Base-by-base conservation (phyloP, 176 grass and related monocot species). In the Aechmea fasciata region DNA sequence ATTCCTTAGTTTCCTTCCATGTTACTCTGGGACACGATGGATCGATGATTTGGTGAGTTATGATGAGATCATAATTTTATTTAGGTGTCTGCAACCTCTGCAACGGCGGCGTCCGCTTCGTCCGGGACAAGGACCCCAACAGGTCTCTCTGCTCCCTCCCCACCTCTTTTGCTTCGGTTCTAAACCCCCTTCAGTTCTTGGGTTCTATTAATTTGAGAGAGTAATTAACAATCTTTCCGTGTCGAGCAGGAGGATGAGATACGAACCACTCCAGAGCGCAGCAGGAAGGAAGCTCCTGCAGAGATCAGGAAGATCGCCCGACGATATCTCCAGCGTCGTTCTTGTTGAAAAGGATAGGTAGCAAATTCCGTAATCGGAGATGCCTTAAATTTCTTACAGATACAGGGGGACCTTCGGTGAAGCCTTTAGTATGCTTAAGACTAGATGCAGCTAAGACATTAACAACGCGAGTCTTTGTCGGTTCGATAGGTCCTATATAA, bases 271-370 rank as follows among this genome's bases (percentile, higher is more conserved):
- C 12, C 86, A 92, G 73, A 87, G 89, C 66, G 74, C 90, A 48
- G 85, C 93, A 1, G 89, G 89, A 50, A 87, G 65, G 71, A 97
- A 97, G 82, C 86, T 97, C 48, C 77, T 97, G 50, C 82, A 77
- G 53, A 81, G 89, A 66, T 92, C 86, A 17, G 94, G 84, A 71
- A 83, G 89, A 52, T 63, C 79, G 2, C 82, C 86, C 1, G 82
- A 97, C 47, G 94, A 92, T 77, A 97, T 97, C 69, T 97, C 89
- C n/a, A 97, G 94, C 50, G 94, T 97, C 17, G 89, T 97, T 48
- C 79, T 92, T 29, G 94, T 97, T 12, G 89, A 92, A 77, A 87
- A 87, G 57, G 81, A 97, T 48, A 90, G 86, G 94, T 87, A 73
- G 11, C 9, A 48, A 6, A 20, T 19, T 52, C 22, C 10, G 52